A percentile compares a stretch with the other conserved stretches of the same genome.
Evolutionary conservation across 331 rosid species (phyloP).

Genomic region (Erythrophleum ivorense): DNA sequence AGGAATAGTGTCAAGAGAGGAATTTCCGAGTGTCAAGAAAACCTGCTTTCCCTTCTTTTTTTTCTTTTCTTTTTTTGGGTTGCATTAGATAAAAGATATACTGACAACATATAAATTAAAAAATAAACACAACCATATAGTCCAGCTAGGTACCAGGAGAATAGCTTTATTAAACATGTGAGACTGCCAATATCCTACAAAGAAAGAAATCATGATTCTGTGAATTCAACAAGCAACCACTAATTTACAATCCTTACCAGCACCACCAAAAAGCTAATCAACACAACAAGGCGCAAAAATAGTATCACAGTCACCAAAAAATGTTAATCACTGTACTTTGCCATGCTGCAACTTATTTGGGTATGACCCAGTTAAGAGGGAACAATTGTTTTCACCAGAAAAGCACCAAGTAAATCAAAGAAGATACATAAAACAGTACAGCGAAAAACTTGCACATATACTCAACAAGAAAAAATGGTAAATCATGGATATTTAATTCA

Average conservation of each 20-base stretch:
- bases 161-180: neutral
- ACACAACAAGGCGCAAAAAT: neutral
- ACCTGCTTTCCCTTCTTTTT: neutral
- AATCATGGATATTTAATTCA: neutral
- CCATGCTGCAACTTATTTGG: slow-evolving; percentile 1
- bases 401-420: neutral
- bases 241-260: neutral
- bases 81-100: neutral
- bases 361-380: neutral
- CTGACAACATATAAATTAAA: neutral
- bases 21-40: neutral
- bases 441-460: neutral
- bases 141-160: neutral
- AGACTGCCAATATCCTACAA: neutral
- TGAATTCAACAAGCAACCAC: neutral
- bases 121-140: neutral
- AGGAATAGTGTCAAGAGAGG: neutral
- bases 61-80: neutral
- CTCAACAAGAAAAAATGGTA: slow-evolving; percentile 1
- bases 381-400: neutral
- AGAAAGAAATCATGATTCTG: neutral
- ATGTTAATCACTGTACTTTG: neutral
- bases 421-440: neutral
- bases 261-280: neutral
- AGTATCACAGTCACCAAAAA: neutral